Conservation (phyloP, 2,329 filamentous ascomycete genomes). For the Onygenales sp. region DNA sequence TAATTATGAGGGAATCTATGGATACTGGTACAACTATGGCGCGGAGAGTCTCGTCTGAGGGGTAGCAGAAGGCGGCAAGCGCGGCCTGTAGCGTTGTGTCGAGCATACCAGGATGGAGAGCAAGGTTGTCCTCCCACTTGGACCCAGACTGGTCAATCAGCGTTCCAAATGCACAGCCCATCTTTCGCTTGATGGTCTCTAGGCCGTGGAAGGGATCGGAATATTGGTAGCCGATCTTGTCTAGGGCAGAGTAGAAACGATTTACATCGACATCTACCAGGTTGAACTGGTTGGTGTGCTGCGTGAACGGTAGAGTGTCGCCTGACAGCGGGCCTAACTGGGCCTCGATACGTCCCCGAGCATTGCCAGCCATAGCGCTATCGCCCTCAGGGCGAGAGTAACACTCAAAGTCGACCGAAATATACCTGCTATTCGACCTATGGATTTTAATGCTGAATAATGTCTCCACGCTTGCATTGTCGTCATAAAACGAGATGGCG, state of each 20-base stretch:
- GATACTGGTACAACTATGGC: slow-evolving; percentile 11
- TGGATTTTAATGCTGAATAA: slow-evolving; percentile 6
- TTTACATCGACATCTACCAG: slow-evolving; percentile 10
- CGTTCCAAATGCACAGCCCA: not conserved
- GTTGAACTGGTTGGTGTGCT: not conserved
- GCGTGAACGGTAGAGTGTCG: not conserved
- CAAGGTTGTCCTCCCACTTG: slow-evolving; percentile 4
- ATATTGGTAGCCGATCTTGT: slow-evolving; percentile 16
- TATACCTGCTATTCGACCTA: not conserved
- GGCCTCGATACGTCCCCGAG: not conserved
- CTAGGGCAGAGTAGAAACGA: slow-evolving; percentile 14
- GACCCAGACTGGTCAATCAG: not conserved
- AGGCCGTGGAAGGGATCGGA: slow-evolving; percentile 12
- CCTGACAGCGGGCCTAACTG: not conserved
- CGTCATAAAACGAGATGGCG: slow-evolving; percentile 13
- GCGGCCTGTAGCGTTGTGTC: slow-evolving; percentile 22
- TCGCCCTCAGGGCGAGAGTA: not conserved
- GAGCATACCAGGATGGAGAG: slow-evolving; percentile 16
- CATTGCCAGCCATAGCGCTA: not conserved
- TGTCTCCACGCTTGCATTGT: slow-evolving; percentile 9
- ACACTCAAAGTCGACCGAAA: slow-evolving; percentile 1
- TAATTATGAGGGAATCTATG: slow-evolving; percentile 7
- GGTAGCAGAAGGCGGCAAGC: slow-evolving; percentile 15
- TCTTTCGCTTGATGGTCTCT: slow-evolving; percentile 9
- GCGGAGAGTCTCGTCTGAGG: slow-evolving; percentile 12